Conservation (phyloP, 148 eudicot species). For the Selenicereus undatus region DNA sequence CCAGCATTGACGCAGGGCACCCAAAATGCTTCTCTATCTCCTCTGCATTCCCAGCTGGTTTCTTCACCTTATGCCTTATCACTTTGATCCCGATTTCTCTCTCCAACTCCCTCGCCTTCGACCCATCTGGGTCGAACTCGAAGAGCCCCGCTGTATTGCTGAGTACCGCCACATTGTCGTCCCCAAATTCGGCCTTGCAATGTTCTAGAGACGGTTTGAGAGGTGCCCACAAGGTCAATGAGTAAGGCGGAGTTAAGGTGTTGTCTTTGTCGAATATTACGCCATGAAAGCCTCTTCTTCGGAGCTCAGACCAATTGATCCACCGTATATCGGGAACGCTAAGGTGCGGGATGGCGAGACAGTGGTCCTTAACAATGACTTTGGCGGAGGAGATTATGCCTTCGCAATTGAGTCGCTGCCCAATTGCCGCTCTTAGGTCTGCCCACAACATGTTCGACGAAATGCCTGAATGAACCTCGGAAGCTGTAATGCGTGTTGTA, state of each 20-base stretch:
- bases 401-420: conserved; percentile 15
- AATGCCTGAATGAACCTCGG: conserved; percentile 19
- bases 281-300: conserved; percentile 20
- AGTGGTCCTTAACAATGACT: conserved; percentile 9
- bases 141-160: conserved; percentile 14
- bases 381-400: conserved; percentile 18
- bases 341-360: conserved; percentile 8
- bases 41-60: conserved; percentile 72
- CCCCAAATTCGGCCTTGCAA: conserved; percentile 18
- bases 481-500: neutral
- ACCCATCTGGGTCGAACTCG: conserved; percentile 19
- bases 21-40: conserved; percentile 79
- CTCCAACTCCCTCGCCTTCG: conserved; percentile 16
- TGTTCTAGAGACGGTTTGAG: conserved; percentile 15
- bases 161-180: conserved; percentile 18
- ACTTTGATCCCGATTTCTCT: conserved; percentile 63
- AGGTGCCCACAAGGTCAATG: conserved; percentile 19
- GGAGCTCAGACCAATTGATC: conserved; percentile 20
- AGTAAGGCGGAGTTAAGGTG: conserved; percentile 16
- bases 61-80: conserved; percentile 69
- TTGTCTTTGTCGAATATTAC: conserved; percentile 22
- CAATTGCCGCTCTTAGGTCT: conserved; percentile 15
- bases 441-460: conserved; percentile 23
- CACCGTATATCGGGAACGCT: conserved; percentile 11
- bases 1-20: conserved; percentile 47